phyloP scores from a whole-genome alignment of 2,329 filamentous ascomycete genomes.

The Drechslera avenae region DNA sequence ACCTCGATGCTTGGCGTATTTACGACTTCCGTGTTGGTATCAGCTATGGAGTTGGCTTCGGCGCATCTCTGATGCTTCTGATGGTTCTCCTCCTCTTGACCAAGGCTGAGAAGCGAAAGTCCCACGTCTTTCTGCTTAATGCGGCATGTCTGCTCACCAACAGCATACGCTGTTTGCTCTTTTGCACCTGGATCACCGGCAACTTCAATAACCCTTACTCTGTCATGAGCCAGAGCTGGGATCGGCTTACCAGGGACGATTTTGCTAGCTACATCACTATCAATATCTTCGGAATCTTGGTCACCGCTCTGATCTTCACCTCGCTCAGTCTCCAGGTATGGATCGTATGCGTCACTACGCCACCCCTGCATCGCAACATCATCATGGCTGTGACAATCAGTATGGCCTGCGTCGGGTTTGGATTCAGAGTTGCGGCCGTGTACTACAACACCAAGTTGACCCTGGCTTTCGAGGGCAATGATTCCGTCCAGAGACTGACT shows the following conservation, averaged over 20 bases:
- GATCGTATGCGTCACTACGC: slow-evolving; percentile 63
- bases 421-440: slow-evolving; percentile 59
- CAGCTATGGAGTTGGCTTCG: slow-evolving; percentile 73
- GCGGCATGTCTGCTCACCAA: slow-evolving; percentile 64
- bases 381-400: slow-evolving; percentile 56
- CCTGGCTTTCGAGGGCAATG: slow-evolving; percentile 46
- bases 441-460: slow-evolving; percentile 53
- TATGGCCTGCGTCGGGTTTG: slow-evolving; percentile 58
- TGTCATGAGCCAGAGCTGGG: slow-evolving; percentile 61
- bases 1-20: slow-evolving; percentile 54
- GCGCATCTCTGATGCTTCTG: slow-evolving; percentile 69
- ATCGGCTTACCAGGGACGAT: slow-evolving; percentile 52
- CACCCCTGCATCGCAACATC: slow-evolving; percentile 48
- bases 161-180: slow-evolving; percentile 63
- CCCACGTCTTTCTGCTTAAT: slow-evolving; percentile 70
- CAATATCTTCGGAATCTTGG: slow-evolving; percentile 57
- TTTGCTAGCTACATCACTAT: slow-evolving; percentile 56
- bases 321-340: slow-evolving; percentile 68
- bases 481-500: slow-evolving; percentile 22
- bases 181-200: slow-evolving; percentile 65
- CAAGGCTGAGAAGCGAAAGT: slow-evolving; percentile 66
- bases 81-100: slow-evolving; percentile 71
- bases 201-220: slow-evolving; percentile 66
- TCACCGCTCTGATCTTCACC: slow-evolving; percentile 61
- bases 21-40: slow-evolving; percentile 60